Conservation (phyloP, 345 rosid species). For the Eucalyptus tenuipes region DNA sequence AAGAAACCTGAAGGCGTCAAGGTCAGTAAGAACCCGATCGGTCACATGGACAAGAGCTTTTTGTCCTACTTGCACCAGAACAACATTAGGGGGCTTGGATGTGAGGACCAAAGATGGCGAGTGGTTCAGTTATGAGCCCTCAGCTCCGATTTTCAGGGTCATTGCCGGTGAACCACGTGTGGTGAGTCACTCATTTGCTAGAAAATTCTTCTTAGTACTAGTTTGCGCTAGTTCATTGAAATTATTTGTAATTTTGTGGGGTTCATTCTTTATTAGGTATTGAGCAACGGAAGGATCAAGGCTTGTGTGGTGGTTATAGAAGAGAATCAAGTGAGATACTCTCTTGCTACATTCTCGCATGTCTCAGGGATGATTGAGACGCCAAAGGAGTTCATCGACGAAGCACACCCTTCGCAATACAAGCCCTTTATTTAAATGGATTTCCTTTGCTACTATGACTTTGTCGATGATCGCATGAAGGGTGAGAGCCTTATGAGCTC, state of each 20-base stretch:
- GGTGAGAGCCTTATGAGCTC: background rate
- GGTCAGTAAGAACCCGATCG: background rate
- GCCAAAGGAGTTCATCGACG: constrained; percentile 10
- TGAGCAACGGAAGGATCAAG: constrained; percentile 11
- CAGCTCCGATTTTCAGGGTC: constrained; percentile 1
- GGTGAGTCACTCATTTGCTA: background rate
- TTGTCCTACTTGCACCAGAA: constrained; percentile 10
- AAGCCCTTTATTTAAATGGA: constrained; percentile 9
- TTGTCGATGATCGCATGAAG: background rate
- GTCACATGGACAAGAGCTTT: constrained; percentile 1
- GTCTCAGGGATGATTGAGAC: background rate
- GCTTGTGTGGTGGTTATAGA: background rate
- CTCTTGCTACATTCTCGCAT: constrained; percentile 9
- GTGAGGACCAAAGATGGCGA: constrained; percentile 5
- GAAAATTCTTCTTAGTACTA: background rate
- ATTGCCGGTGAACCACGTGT: constrained; percentile 7
- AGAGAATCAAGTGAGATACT: background rate
- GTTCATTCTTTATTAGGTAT: background rate
- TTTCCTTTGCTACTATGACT: background rate
- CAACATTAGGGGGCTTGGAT: constrained; percentile 11
- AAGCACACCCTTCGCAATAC: constrained; percentile 2
- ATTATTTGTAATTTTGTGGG: background rate
- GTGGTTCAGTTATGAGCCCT: constrained; percentile 4
- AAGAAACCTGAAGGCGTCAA: constrained; percentile 1
- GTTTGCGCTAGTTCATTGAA: background rate